Evolutionary conservation across 225 moss, liverwort and hornwort species (phyloP).

Genomic region (Anthoceros angustus): DNA sequence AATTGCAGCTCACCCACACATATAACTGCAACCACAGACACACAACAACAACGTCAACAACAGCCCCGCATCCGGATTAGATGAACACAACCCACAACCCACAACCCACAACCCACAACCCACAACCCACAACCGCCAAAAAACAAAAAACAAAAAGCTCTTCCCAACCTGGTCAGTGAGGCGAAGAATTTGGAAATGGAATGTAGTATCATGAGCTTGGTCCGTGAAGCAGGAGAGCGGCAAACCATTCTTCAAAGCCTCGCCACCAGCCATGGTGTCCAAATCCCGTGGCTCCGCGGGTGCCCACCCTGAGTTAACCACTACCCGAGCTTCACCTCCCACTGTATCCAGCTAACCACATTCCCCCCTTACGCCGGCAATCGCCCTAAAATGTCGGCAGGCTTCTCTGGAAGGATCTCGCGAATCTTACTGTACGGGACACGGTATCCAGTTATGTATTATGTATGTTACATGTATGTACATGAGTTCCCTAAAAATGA

Average conservation of each 20-base stretch:
- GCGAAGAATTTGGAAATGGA: slow-evolving; percentile 77
- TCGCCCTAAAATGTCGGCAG: too few relatives aligned
- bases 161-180: slow-evolving; percentile 47
- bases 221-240: slow-evolving; percentile 56
- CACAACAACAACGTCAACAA: background rate
- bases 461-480: too few relatives aligned
- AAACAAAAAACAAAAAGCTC: background rate
- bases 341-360: too few relatives aligned
- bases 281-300: background rate
- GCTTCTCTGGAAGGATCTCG: too few relatives aligned
- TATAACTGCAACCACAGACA: slow-evolving; percentile 40
- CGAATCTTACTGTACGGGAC: too few relatives aligned
- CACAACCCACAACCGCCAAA: too few relatives aligned
- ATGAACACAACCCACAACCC: background rate
- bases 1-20: slow-evolving; percentile 86
- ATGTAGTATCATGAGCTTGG: slow-evolving; percentile 54
- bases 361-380: too few relatives aligned
- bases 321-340: too few relatives aligned
- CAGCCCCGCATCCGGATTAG: background rate
- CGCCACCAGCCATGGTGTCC: slow-evolving; percentile 10
- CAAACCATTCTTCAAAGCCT: slow-evolving; percentile 20
- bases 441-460: too few relatives aligned
- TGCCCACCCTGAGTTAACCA: too few relatives aligned
- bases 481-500: too few relatives aligned
- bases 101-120: background rate